Evolutionary conservation across 164 flowering plant species (phyloP).

Genomic region (Stephania yunnanensis): DNA sequence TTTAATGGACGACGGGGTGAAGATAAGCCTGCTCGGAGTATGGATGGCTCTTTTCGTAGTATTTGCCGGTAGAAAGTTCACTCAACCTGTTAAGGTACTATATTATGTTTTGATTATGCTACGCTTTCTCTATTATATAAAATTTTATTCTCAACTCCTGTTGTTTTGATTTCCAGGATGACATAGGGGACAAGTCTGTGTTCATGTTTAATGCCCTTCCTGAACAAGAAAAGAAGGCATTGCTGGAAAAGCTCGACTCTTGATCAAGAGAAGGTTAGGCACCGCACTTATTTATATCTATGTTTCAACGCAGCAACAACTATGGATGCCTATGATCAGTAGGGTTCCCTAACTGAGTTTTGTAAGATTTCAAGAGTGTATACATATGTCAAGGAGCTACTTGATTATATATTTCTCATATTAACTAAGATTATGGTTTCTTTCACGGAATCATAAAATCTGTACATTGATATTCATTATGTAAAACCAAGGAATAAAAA

Average conservation of each 20-base stretch:
- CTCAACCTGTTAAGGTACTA: conserved; percentile 86
- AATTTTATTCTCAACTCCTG: conserved; percentile 1
- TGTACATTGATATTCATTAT: not conserved
- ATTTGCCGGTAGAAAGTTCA: conserved; percentile 86
- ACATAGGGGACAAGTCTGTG: conserved; percentile 85
- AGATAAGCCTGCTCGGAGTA: conserved; percentile 52
- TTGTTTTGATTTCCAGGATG: conserved; percentile 49
- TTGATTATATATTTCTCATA: not conserved
- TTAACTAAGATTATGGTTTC: not conserved
- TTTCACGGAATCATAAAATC: not conserved
- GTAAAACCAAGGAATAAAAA: not conserved
- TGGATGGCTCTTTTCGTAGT: conserved; percentile 84
- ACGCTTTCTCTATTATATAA: not conserved
- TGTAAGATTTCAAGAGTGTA: not conserved
- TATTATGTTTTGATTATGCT: not conserved
- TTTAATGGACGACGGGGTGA: conserved; percentile 65
- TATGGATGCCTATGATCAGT: too few species aligned
- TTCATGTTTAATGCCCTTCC: conserved; percentile 75
- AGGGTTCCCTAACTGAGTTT: too few species aligned
- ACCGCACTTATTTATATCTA: too few species aligned
- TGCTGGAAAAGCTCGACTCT: conserved; percentile 46
- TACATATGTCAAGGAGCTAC: not conserved
- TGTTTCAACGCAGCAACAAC: too few species aligned
- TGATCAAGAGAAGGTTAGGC: conserved; percentile 31
- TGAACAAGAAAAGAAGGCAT: conserved; percentile 58